These are phyloP conservation scores for Hypomontagnella submonticulosa DNA, from an alignment of 495 filamentous ascomycete species.

Conservation along the genomic window DNA sequence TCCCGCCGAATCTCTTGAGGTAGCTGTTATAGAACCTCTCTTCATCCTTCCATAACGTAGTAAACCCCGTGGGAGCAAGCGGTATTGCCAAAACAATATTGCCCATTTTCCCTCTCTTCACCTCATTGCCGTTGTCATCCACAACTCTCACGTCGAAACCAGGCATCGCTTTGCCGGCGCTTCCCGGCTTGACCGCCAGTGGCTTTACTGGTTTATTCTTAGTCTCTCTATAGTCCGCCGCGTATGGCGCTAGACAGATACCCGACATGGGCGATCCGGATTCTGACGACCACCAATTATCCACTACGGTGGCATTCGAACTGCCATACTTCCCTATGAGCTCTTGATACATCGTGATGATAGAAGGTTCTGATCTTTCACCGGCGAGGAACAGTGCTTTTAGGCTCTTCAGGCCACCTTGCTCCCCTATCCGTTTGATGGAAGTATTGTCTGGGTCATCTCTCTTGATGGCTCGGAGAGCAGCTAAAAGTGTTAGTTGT, in stretches of 20 bases:
- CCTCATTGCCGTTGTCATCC: conserved; percentile 77
- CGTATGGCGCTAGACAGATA: conserved; percentile 70
- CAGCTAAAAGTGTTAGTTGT: conserved; percentile 50
- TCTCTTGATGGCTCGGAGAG: conserved; percentile 84
- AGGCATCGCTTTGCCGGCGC: conserved; percentile 88
- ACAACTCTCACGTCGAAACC: conserved; percentile 89
- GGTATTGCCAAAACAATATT: conserved; percentile 89
- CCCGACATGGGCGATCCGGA: conserved; percentile 90
- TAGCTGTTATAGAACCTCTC: conserved; percentile 86
- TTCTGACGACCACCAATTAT: conserved; percentile 98
- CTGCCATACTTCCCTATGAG: conserved; percentile 73
- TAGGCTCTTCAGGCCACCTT: conserved; percentile 74
- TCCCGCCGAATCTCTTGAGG: conserved; percentile 78
- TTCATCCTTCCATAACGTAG: conserved; percentile 84
- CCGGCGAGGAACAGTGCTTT: conserved; percentile 86
- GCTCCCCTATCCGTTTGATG: conserved; percentile 68
- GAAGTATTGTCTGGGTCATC: conserved; percentile 80
- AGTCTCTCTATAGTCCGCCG: conserved; percentile 54
- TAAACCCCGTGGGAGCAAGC: conserved; percentile 85
- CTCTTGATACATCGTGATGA: conserved; percentile 80
- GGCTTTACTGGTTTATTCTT: conserved; percentile 43
- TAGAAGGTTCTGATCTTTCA: conserved; percentile 87
- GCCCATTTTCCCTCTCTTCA: conserved; percentile 78
- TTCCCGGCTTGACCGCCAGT: conserved; percentile 77
- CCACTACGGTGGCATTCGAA: conserved; percentile 74